Percentiles rank a stretch among this genome's conserved stretches.
phyloP scores from a whole-genome alignment of 345 rosid genomes.

The Populus simonii region DNA sequence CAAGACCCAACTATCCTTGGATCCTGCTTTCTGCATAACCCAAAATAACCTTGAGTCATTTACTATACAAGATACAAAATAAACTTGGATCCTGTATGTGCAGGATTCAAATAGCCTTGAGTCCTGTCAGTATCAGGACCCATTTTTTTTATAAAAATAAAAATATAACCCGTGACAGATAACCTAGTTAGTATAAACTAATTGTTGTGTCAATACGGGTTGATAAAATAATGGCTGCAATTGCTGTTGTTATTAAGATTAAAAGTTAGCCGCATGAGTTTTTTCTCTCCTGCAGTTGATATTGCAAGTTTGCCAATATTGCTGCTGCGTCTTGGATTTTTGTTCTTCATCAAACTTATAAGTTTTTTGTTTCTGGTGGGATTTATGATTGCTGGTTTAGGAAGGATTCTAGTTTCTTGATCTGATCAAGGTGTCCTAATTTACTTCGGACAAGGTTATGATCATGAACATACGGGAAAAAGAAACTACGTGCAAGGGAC shows the following conservation, averaged over 20 bases:
- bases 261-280: neutral
- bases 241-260: neutral
- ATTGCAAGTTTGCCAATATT: neutral
- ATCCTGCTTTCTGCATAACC: too few relatives aligned
- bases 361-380: neutral
- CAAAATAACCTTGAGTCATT: too few relatives aligned
- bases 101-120: too few relatives aligned
- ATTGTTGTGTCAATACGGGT: neutral
- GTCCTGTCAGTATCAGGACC: fast-evolving
- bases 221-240: neutral
- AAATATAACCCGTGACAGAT: too few relatives aligned
- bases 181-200: too few relatives aligned
- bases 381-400: neutral
- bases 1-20: too few relatives aligned
- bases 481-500: neutral
- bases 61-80: fast-evolving
- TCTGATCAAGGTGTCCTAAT: neutral
- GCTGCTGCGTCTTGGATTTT: neutral
- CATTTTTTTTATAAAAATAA: too few relatives aligned
- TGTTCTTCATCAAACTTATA: neutral
- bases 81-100: too few relatives aligned
- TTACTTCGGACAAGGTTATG: neutral
- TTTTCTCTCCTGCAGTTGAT: neutral
- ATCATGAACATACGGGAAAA: neutral
- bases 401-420: too few relatives aligned